phyloP scores from a whole-genome alignment of 192 early-diverging fungal genomes.

The Linnemannia elongata region DNA sequence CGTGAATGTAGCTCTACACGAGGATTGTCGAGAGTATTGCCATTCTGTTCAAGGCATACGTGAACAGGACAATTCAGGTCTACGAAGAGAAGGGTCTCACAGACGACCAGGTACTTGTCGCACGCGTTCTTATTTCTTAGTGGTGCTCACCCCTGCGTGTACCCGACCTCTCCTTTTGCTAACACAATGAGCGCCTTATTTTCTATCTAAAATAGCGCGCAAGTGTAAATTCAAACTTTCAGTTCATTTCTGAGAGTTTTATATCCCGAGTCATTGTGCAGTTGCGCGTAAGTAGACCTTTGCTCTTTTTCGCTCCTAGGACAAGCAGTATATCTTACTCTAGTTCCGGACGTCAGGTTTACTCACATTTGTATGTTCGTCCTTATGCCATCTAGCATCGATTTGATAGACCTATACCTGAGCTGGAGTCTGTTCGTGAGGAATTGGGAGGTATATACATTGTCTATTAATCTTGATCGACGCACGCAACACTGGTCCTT shows the following conservation, averaged over 20 bases:
- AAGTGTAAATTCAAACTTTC: slow-evolving; percentile 55
- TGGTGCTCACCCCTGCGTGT: not conserved
- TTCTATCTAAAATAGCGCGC: slow-evolving; percentile 19
- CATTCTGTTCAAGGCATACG: slow-evolving; percentile 74
- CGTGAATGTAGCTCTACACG: slow-evolving; percentile 69
- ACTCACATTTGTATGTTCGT: slow-evolving; percentile 56
- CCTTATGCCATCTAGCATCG: slow-evolving; percentile 67
- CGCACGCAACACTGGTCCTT: not conserved
- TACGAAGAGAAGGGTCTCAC: slow-evolving; percentile 54
- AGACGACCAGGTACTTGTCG: slow-evolving; percentile 38
- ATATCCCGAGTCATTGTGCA: slow-evolving; percentile 57
- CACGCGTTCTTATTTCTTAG: not conserved
- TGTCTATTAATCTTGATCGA: not conserved
- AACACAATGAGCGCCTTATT: not conserved
- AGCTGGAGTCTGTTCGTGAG: slow-evolving; percentile 73
- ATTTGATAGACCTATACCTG: slow-evolving; percentile 86
- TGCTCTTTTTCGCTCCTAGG: not conserved
- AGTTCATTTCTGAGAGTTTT: slow-evolving; percentile 57
- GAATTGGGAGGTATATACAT: slow-evolving; percentile 60
- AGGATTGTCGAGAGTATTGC: slow-evolving; percentile 76
- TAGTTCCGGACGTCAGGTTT: slow-evolving; percentile 23
- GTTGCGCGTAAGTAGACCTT: slow-evolving; percentile 17
- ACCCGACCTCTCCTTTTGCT: not conserved
- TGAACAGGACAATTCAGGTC: slow-evolving; percentile 68
- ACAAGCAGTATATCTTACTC: slow-evolving; percentile 26